Conservation (phyloP, 2,329 filamentous ascomycete species). For the Colletotrichum sp. region DNA sequence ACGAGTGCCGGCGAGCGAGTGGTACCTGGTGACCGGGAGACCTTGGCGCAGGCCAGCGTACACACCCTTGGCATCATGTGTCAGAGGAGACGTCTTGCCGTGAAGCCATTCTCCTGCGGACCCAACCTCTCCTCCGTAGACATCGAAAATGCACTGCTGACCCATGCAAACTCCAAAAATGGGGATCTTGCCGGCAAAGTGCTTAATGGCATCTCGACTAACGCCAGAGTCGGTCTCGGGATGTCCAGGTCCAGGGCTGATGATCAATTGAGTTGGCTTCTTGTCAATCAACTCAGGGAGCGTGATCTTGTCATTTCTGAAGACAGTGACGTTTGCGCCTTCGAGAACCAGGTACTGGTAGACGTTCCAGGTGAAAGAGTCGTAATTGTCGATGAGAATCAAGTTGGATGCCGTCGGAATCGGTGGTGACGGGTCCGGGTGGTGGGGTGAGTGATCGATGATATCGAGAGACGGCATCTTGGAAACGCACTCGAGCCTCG, state of each 20-base stretch:
- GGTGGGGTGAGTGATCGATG: slow-evolving; percentile 84
- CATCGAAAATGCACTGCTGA: slow-evolving; percentile 96
- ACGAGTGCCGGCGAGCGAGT: slow-evolving; percentile 92
- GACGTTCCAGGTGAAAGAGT: slow-evolving; percentile 99
- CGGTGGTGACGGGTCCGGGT: slow-evolving; percentile 75
- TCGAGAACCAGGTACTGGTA: slow-evolving; percentile 99
- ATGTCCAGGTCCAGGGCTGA: slow-evolving; percentile 95
- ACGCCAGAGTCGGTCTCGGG: slow-evolving; percentile 90
- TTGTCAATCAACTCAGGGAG: slow-evolving; percentile 82
- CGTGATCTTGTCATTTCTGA: slow-evolving; percentile 89
- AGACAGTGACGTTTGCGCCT: slow-evolving; percentile 87
- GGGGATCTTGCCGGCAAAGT: slow-evolving; percentile 94
- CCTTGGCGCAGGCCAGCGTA: slow-evolving; percentile 82
- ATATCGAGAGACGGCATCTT: slow-evolving; percentile 57
- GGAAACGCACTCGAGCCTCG: background rate
- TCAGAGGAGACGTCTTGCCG: slow-evolving; percentile 91
- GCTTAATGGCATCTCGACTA: slow-evolving; percentile 86
- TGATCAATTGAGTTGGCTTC: slow-evolving; percentile 90
- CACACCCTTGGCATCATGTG: slow-evolving; percentile 90
- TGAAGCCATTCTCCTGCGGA: slow-evolving; percentile 96
- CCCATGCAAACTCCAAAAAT: slow-evolving; percentile 99
- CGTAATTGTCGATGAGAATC: slow-evolving; percentile 97
- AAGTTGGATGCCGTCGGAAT: slow-evolving; percentile 86
- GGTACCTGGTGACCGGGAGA: slow-evolving; percentile 91
- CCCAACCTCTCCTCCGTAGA: slow-evolving; percentile 89